These are phyloP conservation scores for Podaxis sp. DNA, from an alignment of 768 basidiomycete species.

Conservation along the genomic window DNA sequence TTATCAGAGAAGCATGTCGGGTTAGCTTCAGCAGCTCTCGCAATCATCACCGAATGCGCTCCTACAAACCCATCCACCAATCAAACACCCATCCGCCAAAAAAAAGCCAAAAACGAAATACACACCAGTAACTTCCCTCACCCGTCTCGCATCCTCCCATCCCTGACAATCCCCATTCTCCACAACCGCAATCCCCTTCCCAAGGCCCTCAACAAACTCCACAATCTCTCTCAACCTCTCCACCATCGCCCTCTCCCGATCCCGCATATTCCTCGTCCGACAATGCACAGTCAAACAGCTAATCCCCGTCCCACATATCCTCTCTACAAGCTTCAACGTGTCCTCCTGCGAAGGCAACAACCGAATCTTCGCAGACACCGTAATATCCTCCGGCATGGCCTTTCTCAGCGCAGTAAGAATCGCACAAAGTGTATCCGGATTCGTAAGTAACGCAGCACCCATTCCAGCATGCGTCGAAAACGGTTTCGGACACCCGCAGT, in stretches of 20 bases:
- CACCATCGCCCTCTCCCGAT: constrained; percentile 74
- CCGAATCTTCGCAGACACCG: constrained; percentile 94
- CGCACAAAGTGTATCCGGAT: constrained; percentile 86
- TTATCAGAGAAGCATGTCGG: constrained; percentile 80
- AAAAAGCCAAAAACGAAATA: constrained; percentile 25
- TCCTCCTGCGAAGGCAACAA: constrained; percentile 84
- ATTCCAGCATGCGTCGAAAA: constrained; percentile 94
- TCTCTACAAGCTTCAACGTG: constrained; percentile 85
- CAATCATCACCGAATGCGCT: constrained; percentile 94
- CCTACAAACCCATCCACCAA: constrained; percentile 35
- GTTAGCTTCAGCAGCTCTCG: constrained; percentile 91
- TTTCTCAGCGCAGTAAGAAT: constrained; percentile 80
- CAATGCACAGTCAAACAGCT: constrained; percentile 93
- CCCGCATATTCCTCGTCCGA: constrained; percentile 89
- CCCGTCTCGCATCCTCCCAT: constrained; percentile 74
- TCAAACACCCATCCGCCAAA: neutral
- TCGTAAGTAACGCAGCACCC: constrained; percentile 93
- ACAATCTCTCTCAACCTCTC: constrained; percentile 83
- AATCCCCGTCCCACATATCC: constrained; percentile 86
- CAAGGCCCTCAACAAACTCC: constrained; percentile 73
- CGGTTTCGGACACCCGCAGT: constrained; percentile 96
- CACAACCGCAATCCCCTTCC: constrained; percentile 80
- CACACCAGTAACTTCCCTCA: constrained; percentile 69
- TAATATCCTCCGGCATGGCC: constrained; percentile 73
- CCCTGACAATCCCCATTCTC: constrained; percentile 92